Evolutionary conservation across 2,329 filamentous ascomycete genomes (phyloP).

Genomic region (Coleophoma eucalyptorum): DNA sequence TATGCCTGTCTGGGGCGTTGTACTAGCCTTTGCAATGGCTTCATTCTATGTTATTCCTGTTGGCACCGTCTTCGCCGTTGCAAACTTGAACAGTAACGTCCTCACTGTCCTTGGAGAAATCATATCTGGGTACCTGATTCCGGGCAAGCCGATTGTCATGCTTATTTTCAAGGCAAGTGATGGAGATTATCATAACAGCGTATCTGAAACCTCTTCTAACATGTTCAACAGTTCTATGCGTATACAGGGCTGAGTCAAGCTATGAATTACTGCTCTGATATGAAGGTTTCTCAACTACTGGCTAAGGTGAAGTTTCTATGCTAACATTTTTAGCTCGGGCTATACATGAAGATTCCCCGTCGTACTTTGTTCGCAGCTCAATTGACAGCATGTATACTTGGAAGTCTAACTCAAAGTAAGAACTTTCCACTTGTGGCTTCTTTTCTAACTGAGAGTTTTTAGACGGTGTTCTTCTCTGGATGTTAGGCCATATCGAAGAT

Average conservation of each 20-base stretch:
- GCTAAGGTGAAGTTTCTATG: neutral
- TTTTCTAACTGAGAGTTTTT: neutral
- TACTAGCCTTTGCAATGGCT: conserved; percentile 22
- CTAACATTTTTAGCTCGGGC: conserved; percentile 31
- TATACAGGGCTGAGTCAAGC: conserved; percentile 50
- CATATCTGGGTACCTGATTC: conserved; percentile 40
- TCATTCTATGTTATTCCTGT: conserved; percentile 26
- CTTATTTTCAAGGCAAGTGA: conserved; percentile 65
- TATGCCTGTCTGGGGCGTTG: conserved; percentile 24
- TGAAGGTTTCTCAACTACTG: neutral
- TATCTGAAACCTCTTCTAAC: neutral
- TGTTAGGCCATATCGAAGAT: conserved; percentile 32
- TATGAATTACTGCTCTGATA: conserved; percentile 34
- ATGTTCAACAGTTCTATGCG: conserved; percentile 44
- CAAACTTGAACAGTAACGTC: conserved; percentile 42
- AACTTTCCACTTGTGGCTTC: neutral
- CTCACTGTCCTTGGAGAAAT: conserved; percentile 43
- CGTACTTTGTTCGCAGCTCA: conserved; percentile 43
- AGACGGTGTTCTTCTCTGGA: conserved; percentile 29
- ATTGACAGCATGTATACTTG: conserved; percentile 40
- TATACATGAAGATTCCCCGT: conserved; percentile 44
- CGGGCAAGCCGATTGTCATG: conserved; percentile 64
- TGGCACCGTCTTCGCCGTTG: conserved; percentile 37
- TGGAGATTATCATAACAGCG: too few relatives aligned
- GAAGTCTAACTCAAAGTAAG: conserved; percentile 35